A percentile compares a stretch with the other conserved stretches of the same genome.
Evolutionary conservation across 108 stramenopile species (phyloP).

Genomic region (Schizochytrium sp.): DNA sequence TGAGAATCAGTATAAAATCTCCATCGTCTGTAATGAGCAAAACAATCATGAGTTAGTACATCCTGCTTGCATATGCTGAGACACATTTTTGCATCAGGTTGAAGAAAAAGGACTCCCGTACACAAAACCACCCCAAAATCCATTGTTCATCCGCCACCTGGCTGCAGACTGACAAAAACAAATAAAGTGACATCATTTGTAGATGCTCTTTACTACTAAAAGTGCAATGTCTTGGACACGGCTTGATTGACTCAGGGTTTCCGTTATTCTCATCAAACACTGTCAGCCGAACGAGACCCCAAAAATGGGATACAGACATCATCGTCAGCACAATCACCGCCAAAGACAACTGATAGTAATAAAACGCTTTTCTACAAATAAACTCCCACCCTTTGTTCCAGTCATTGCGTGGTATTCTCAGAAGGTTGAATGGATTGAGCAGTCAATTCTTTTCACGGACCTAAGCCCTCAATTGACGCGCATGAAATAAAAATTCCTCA

Average conservation of each 20-base stretch:
- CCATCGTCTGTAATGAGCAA: too few relatives aligned
- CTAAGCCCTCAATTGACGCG: slow-evolving; percentile 47
- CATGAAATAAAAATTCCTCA: slow-evolving; percentile 45
- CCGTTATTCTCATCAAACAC: slow-evolving; percentile 52
- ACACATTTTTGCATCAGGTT: too few relatives aligned
- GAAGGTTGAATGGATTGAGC: slow-evolving; percentile 49
- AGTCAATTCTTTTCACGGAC: slow-evolving; percentile 36
- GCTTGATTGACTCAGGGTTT: slow-evolving; percentile 27
- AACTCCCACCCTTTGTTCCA: background rate
- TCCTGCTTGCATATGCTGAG: too few relatives aligned
- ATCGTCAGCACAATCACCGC: background rate
- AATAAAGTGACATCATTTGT: background rate
- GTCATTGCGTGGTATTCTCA: background rate
- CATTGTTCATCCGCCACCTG: too few relatives aligned
- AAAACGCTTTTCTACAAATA: background rate
- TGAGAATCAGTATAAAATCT: too few relatives aligned
- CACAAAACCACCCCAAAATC: too few relatives aligned
- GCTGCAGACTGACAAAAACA: background rate
- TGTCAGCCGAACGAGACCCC: slow-evolving; percentile 56
- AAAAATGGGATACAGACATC: slow-evolving; percentile 20
- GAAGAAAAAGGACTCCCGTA: too few relatives aligned
- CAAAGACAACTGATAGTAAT: background rate
- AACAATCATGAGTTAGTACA: too few relatives aligned
- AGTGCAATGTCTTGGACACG: background rate
- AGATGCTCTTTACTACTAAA: background rate